phyloP scores from a whole-genome alignment of 2,329 filamentous ascomycete species.

The Ophiostoma fasciatum region DNA sequence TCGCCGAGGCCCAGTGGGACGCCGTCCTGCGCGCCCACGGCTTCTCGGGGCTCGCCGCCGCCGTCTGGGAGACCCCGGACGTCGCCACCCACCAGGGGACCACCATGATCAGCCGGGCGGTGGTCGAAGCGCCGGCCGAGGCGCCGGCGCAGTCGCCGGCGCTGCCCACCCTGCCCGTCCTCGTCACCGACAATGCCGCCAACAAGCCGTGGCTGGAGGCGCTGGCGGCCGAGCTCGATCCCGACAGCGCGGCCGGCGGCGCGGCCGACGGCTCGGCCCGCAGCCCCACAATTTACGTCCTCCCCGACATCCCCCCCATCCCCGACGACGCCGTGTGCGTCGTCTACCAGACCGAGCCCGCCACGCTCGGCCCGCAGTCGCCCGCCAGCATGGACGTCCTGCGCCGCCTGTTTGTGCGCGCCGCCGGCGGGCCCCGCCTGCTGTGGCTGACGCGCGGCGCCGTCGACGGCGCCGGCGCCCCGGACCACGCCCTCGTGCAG shows the following conservation, averaged over 20 bases:
- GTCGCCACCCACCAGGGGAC: conserved; percentile 10
- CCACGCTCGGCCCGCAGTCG: conserved; percentile 10
- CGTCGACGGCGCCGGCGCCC: conserved; percentile 11
- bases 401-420: conserved; percentile 14
- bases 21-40: conserved; percentile 6
- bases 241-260: neutral
- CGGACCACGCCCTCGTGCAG: conserved; percentile 17
- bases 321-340: conserved; percentile 4
- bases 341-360: conserved; percentile 8
- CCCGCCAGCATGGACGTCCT: conserved; percentile 14
- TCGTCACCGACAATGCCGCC: conserved; percentile 7
- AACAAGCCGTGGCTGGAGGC: conserved; percentile 7
- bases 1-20: conserved; percentile 11
- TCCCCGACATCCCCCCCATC: neutral
- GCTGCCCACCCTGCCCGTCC: neutral
- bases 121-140: neutral
- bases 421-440: conserved; percentile 11
- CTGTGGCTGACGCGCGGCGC: conserved; percentile 21
- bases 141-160: neutral
- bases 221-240: neutral
- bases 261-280: too few relatives aligned
- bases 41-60: conserved; percentile 10
- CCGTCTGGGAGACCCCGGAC: conserved; percentile 12
- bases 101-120: conserved; percentile 10
- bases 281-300: too few relatives aligned